Evolutionary conservation across 495 filamentous ascomycete genomes (phyloP).

Genomic region (Neurospora sp.): DNA sequence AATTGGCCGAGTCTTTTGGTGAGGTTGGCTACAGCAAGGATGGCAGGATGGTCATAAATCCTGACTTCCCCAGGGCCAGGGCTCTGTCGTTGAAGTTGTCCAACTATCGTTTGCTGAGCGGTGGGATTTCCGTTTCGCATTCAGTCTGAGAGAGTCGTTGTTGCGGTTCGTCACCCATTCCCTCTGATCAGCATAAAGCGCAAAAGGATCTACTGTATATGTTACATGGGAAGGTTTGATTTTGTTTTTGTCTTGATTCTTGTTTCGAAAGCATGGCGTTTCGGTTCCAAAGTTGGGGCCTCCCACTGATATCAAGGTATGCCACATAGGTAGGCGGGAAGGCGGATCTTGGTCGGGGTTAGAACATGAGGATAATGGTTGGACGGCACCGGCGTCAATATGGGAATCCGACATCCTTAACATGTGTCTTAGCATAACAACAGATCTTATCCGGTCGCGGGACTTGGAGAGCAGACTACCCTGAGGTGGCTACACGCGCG

Average conservation of each 20-base stretch:
- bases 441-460: not conserved
- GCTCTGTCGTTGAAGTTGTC: conserved; percentile 36
- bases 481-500: no score
- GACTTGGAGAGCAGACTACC: not conserved
- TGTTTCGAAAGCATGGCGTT: not conserved
- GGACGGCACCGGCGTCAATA: not conserved
- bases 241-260: not conserved
- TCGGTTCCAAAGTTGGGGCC: not conserved
- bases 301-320: not conserved
- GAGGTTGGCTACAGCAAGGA: conserved; percentile 42
- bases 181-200: not conserved
- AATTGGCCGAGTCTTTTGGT: conserved; percentile 47
- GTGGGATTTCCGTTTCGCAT: conserved; percentile 23
- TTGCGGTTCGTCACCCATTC: not conserved
- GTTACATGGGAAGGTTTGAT: not conserved
- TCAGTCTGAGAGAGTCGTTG: not conserved
- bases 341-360: not conserved
- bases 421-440: not conserved
- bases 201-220: not conserved
- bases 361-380: not conserved
- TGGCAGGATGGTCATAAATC: conserved; percentile 36
- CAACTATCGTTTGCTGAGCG: conserved; percentile 36
- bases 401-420: not conserved
- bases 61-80: conserved; percentile 35
- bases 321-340: not conserved